Conservation (phyloP, 345 rosid genomes). For the Euphorbia pulcherrima region DNA sequence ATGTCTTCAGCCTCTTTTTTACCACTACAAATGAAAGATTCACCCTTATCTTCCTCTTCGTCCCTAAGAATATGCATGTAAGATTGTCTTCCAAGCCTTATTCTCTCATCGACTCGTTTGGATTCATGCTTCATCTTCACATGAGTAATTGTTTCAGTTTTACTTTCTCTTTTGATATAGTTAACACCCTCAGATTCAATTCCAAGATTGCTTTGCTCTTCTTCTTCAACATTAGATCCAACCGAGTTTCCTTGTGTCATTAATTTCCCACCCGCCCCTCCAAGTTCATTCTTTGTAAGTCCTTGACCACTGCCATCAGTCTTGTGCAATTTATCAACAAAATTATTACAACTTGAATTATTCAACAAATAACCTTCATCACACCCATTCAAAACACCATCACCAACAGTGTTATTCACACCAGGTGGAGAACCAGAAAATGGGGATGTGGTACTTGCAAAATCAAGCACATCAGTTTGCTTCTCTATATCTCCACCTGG, state of each 20-base stretch:
- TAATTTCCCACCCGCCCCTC: conserved; percentile 19
- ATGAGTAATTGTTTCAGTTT: conserved; percentile 23
- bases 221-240: conserved; percentile 33
- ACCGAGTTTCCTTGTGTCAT: conserved; percentile 24
- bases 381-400: conserved; percentile 18
- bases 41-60: conserved; percentile 30
- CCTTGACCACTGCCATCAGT: conserved; percentile 11
- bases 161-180: conserved; percentile 22
- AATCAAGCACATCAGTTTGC: conserved; percentile 27
- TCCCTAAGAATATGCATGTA: conserved; percentile 32
- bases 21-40: conserved; percentile 39
- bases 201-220: conserved; percentile 10
- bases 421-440: conserved; percentile 34
- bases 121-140: conserved; percentile 32
- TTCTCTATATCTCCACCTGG: conserved; percentile 14
- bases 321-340: conserved; percentile 23
- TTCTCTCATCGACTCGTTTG: conserved; percentile 28
- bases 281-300: conserved; percentile 16
- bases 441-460: conserved; percentile 45
- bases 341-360: conserved; percentile 13
- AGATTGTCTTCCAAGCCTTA: conserved; percentile 40
- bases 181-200: conserved; percentile 14
- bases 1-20: conserved; percentile 26
- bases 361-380: conserved; percentile 17
- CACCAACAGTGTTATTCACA: conserved; percentile 18